A percentile compares a stretch with the other conserved stretches of the same genome.
Conservation (phyloP, 139 green algal species). For the Eudorina sp. region DNA sequence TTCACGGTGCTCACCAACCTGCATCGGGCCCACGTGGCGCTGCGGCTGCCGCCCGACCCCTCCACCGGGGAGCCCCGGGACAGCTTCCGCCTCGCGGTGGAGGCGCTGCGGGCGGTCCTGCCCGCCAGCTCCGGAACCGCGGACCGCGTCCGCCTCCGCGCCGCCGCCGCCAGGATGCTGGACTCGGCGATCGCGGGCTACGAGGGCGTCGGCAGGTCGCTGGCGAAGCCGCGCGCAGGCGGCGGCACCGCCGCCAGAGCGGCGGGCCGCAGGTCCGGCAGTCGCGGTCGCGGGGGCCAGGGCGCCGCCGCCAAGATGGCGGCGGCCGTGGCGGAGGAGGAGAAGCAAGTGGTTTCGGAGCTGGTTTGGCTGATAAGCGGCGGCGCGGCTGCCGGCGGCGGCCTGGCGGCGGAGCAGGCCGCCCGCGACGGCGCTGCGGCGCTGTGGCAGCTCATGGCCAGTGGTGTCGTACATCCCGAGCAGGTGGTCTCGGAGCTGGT, state of each 20-base stretch:
- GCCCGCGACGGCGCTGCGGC: neutral
- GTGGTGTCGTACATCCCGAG: constrained; percentile 21
- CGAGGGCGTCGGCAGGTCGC: neutral
- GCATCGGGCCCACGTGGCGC: neutral
- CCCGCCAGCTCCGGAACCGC: neutral
- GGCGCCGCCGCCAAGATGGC: neutral
- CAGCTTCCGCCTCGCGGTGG: neutral
- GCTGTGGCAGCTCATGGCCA: constrained; percentile 45
- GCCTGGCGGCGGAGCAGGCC: neutral
- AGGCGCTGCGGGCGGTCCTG: constrained; percentile 9
- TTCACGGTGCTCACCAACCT: constrained; percentile 38
- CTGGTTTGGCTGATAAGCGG: neutral
- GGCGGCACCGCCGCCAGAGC: neutral
- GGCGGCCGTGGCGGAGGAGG: neutral
- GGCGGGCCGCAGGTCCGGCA: neutral
- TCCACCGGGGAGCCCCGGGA: neutral
- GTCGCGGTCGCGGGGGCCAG: neutral
- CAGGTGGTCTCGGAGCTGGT: neutral
- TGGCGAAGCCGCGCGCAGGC: neutral
- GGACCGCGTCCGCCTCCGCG: neutral
- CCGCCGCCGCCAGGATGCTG: constrained; percentile 28
- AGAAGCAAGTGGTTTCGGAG: neutral
- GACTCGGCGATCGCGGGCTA: constrained; percentile 28
- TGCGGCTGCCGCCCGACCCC: neutral
- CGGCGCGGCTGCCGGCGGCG: neutral